A percentile compares a stretch with the other conserved stretches of the same genome.
These are phyloP conservation scores for Clonostachys sp. DNA, from an alignment of 2,329 filamentous ascomycete species.

Conservation along the genomic window DNA sequence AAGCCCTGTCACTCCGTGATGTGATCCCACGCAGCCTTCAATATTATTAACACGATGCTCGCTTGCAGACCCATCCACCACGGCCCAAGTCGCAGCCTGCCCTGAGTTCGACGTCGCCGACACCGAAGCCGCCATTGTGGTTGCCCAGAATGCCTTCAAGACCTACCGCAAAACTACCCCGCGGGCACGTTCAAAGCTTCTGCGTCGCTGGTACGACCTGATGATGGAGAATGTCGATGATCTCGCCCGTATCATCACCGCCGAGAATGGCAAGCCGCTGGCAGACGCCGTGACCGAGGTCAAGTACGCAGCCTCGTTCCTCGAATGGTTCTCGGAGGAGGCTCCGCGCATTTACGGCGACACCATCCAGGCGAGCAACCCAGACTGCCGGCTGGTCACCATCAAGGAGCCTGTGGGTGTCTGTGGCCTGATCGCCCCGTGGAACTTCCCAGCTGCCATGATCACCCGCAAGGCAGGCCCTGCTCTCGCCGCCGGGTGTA, in stretches of 20 bases:
- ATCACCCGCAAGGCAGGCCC: constrained; percentile 38
- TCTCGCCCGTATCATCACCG: constrained; percentile 62
- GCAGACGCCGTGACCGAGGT: constrained; percentile 56
- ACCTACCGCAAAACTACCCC: constrained; percentile 57
- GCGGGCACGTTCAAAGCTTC: constrained; percentile 52
- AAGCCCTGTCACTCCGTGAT: constrained; percentile 24
- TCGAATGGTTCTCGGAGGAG: constrained; percentile 63
- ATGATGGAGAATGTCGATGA: constrained; percentile 64
- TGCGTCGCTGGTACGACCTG: constrained; percentile 63
- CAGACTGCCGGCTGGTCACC: constrained; percentile 39
- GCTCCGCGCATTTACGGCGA: constrained; percentile 55
- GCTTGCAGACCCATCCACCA: constrained; percentile 56
- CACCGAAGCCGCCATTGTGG: constrained; percentile 64
- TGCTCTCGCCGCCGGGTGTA: constrained; percentile 65
- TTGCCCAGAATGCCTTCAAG: constrained; percentile 53
- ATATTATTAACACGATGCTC: constrained; percentile 24
- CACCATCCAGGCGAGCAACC: constrained; percentile 32
- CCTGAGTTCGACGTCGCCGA: constrained; percentile 70
- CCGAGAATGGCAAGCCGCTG: constrained; percentile 68
- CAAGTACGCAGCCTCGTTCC: constrained; percentile 53
- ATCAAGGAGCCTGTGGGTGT: constrained; percentile 10
- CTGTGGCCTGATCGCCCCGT: constrained; percentile 21
- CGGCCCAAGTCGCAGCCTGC: constrained; percentile 62
- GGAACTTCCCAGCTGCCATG: constrained; percentile 61
- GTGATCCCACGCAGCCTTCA: neutral